Conservation (phyloP, 345 rosid genomes). For the Arabidopsis thaliana region TAIR10.1 NC_003076.8:6068501-6069000, state of each 20-base stretch:
- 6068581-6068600: slow-evolving; percentile 22
- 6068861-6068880: slow-evolving; percentile 42
- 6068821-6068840: slow-evolving; percentile 46
- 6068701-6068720: slow-evolving; percentile 50
- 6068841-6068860: slow-evolving; percentile 53
- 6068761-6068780: slow-evolving; percentile 52
- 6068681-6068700: slow-evolving; percentile 49
- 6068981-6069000: slow-evolving; percentile 38
- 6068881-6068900: slow-evolving; percentile 54
- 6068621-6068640: slow-evolving; percentile 46
- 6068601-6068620: too few relatives aligned
- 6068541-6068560: slow-evolving; percentile 53
- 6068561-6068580: slow-evolving; percentile 49
- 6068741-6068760: slow-evolving; percentile 41
- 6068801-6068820: slow-evolving; percentile 46
- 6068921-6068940: slow-evolving; percentile 51
- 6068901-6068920: slow-evolving; percentile 54
- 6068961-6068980: slow-evolving; percentile 62
- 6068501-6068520: slow-evolving; percentile 62
- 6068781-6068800: slow-evolving; percentile 56
- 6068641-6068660: slow-evolving; percentile 49
- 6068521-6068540: slow-evolving; percentile 47
- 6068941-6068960: slow-evolving; percentile 52
- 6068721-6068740: slow-evolving; percentile 54
- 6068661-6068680: slow-evolving; percentile 55